These are phyloP conservation scores for Boechera divaricarpa DNA, from an alignment of 345 rosid genomes.

Conservation along the genomic window DNA sequence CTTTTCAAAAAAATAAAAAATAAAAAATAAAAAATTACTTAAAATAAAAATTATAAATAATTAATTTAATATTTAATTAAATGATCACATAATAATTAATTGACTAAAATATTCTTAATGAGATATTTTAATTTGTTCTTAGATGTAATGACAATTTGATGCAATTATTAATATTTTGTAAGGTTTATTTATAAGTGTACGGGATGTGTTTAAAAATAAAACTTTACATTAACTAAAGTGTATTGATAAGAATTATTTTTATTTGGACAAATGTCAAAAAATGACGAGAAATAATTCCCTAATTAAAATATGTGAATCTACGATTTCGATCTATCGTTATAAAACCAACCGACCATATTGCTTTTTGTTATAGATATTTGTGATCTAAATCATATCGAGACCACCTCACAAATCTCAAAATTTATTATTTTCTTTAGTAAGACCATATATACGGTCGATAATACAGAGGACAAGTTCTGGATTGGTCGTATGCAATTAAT, in stretches of 20 bases:
- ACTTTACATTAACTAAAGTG: background rate
- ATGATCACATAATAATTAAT: too few relatives aligned
- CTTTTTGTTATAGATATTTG: slow-evolving; percentile 21
- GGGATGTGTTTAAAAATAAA: background rate
- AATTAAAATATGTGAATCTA: slow-evolving; percentile 10
- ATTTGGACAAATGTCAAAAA: slow-evolving; percentile 8
- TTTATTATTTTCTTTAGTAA: slow-evolving; percentile 9
- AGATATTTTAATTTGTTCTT: too few relatives aligned
- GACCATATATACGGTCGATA: slow-evolving; percentile 33
- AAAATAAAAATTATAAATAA: too few relatives aligned
- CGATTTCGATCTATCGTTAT: slow-evolving; percentile 5
- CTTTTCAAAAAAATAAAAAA: too few relatives aligned
- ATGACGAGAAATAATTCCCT: slow-evolving; percentile 10
- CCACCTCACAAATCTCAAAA: slow-evolving; percentile 30
- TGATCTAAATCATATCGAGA: slow-evolving; percentile 32
- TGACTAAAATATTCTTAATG: too few relatives aligned
- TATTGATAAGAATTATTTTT: background rate
- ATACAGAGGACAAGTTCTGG: slow-evolving; percentile 26
- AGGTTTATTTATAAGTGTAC: too few relatives aligned
- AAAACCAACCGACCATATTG: slow-evolving; percentile 38
- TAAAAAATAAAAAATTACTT: too few relatives aligned
- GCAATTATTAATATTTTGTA: too few relatives aligned
- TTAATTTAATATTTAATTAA: too few relatives aligned
- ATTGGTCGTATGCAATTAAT: slow-evolving; percentile 30
- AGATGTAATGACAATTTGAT: too few relatives aligned